Base-by-base conservation (phyloP, 148 eudicot genomes). In the Pharnaceum exiguum region DNA sequence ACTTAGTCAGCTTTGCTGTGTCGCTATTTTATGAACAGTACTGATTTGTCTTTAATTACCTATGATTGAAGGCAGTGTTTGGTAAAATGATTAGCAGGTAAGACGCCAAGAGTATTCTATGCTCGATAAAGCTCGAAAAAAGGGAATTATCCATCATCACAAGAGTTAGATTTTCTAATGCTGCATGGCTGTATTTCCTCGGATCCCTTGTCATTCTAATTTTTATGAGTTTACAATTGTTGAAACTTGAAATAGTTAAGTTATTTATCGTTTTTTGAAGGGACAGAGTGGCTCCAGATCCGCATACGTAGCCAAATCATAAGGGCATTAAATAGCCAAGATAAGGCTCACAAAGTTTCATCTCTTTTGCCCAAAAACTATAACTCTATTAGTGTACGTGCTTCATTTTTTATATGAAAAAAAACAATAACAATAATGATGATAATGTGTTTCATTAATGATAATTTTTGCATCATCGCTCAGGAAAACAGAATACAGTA, bases 41-140 rank as follows among this genome's bases (percentile, higher is more conserved):
- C 9, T 46, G 38, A 45, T 53, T 51, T 63, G 26, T 57, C 16
- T 65, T 49, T 29, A 46, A 64, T 59, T 59, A 58, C 45, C 49
- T 37, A 59, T 71, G 30, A 71, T 58, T 71, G 65, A 64, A 35
- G 49, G 42, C 12, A 30, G 27, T 37, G 65, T 71, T 71, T 45
- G 70, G 75, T 46, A 32, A 31, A 59, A 69, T 69, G 33, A 61
- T 61, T 61, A 61, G 55, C 23, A 12, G 10, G 1, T 54, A 52
- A 52, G n/a, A 32, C 35, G 39, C 57, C 42, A 52, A 52, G 40
- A 22, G 57, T 32, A 42, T 52, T 3, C 31, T 22, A 16, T 52
- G 31, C 42, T 52, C 11, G 46, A 5, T 25, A 30, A n/a, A n/a
- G n/a, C n/a, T n/a, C n/a, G n/a, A n/a, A n/a, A n/a, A n/a, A n/a